These are phyloP conservation scores for Tulasnella sp. DNA, from an alignment of 768 basidiomycete species.

Conservation along the genomic window DNA sequence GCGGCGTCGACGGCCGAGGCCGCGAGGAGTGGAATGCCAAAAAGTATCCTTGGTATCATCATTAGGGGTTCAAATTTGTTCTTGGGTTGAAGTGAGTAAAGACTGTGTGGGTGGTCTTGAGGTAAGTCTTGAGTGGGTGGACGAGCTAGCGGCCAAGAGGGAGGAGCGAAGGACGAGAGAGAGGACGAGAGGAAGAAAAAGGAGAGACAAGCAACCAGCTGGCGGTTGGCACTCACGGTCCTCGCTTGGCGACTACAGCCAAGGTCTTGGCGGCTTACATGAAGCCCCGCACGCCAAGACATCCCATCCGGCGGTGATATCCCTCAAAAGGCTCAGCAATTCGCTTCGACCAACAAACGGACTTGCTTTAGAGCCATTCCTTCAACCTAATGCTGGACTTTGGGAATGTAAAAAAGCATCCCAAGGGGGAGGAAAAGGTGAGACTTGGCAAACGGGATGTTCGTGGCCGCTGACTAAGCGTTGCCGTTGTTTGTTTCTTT, in stretches of 20 bases:
- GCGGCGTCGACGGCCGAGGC: neutral
- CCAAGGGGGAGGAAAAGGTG: neutral
- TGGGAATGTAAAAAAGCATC: neutral
- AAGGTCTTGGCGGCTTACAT: slow-evolving; percentile 8
- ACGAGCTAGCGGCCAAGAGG: slow-evolving; percentile 6
- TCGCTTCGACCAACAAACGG: neutral
- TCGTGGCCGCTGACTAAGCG: slow-evolving; percentile 11
- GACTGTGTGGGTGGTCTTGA: neutral
- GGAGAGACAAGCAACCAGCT: neutral
- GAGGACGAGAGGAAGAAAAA: neutral
- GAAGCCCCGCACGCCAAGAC: neutral
- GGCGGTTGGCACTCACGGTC: neutral
- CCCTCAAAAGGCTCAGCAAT: neutral
- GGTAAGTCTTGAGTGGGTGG: neutral
- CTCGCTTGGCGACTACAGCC: slow-evolving; percentile 13
- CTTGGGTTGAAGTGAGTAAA: neutral
- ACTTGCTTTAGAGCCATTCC: neutral
- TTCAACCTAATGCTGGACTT: neutral
- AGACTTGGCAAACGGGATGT: neutral
- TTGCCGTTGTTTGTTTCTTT: neutral
- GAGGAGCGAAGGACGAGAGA: neutral
- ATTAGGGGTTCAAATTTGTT: neutral
- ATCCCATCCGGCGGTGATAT: neutral
- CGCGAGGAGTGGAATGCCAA: neutral
- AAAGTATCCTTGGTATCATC: neutral